phyloP scores from a whole-genome alignment of 768 basidiomycete species.

The Trametes cinnabarina region DNA sequence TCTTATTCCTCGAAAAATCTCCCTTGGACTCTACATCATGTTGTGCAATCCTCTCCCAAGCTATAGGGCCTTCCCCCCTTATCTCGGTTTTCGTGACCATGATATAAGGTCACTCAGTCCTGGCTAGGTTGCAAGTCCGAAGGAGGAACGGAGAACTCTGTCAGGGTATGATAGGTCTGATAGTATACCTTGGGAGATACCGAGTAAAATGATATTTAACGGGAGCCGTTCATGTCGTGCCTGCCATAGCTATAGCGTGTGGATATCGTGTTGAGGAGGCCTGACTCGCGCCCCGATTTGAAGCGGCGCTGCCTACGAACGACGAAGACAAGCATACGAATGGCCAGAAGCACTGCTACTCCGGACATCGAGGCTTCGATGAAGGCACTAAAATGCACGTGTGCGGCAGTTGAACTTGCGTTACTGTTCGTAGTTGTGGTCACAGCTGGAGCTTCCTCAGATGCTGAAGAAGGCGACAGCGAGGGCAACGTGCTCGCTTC shows the following conservation, averaged over 20 bases:
- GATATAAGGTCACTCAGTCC: not conserved
- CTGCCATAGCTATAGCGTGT: not conserved
- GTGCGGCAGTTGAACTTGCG: not conserved
- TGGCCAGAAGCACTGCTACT: not conserved
- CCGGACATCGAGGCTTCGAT: not conserved
- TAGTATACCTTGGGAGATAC: too few species aligned
- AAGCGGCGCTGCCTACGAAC: not conserved
- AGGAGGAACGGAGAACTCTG: not conserved
- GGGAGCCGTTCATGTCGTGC: not conserved
- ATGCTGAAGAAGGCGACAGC: not conserved
- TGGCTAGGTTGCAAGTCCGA: not conserved
- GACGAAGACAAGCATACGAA: not conserved
- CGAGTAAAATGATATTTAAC: not conserved
- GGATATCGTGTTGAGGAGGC: not conserved
- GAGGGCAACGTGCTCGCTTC: not conserved
- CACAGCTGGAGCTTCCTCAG: not conserved
- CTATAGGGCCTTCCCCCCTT: conserved; percentile 4
- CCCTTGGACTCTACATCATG: conserved; percentile 9
- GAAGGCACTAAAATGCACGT: not conserved
- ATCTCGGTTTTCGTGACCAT: conserved; percentile 3
- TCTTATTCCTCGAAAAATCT: too few species aligned
- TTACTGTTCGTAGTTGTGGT: not conserved
- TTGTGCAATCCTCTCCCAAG: conserved; percentile 1
- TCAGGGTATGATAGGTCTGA: conserved; percentile 5
- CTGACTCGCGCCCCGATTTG: not conserved